These are phyloP conservation scores for Aureobasidium sp. DNA, from an alignment of 2,329 filamentous ascomycete genomes.

Conservation along the genomic window DNA sequence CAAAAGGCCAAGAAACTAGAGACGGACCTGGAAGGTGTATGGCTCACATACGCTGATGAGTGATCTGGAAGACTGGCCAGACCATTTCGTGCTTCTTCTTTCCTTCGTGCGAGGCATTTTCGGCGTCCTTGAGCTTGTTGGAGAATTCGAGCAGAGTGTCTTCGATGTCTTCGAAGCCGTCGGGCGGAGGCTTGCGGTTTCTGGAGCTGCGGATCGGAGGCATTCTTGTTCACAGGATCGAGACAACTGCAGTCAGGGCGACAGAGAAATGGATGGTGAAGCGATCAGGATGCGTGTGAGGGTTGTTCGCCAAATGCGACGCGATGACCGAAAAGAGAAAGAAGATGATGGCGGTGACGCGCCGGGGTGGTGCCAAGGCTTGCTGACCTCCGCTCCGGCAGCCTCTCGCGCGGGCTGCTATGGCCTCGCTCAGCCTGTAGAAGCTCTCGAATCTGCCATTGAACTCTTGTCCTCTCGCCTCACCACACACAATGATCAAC, in stretches of 20 bases:
- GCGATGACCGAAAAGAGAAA: not conserved
- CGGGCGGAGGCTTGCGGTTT: slow-evolving; percentile 74
- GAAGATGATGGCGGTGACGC: not conserved
- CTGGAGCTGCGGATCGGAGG: slow-evolving; percentile 68
- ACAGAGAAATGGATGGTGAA: not conserved
- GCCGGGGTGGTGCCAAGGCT: not conserved
- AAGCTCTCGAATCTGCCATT: not conserved
- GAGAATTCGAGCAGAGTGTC: slow-evolving; percentile 77
- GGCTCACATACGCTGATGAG: slow-evolving; percentile 66
- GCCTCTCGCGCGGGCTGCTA: not conserved
- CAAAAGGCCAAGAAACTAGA: slow-evolving; percentile 15
- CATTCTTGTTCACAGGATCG: slow-evolving; percentile 44
- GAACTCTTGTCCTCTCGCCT: not conserved
- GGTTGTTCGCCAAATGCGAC: not conserved
- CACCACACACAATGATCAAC: slow-evolving; percentile 58
- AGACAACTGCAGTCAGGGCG: not conserved
- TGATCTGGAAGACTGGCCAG: slow-evolving; percentile 97
- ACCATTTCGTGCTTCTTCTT: slow-evolving; percentile 85
- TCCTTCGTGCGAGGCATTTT: slow-evolving; percentile 73
- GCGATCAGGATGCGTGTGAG: not conserved
- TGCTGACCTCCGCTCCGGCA: not conserved
- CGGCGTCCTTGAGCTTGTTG: slow-evolving; percentile 92
- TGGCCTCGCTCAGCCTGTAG: not conserved
- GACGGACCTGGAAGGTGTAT: slow-evolving; percentile 15
- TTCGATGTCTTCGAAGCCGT: slow-evolving; percentile 82